Base-by-base conservation (phyloP, 441 rosid species). In the Populus trichocarpa region DNA sequence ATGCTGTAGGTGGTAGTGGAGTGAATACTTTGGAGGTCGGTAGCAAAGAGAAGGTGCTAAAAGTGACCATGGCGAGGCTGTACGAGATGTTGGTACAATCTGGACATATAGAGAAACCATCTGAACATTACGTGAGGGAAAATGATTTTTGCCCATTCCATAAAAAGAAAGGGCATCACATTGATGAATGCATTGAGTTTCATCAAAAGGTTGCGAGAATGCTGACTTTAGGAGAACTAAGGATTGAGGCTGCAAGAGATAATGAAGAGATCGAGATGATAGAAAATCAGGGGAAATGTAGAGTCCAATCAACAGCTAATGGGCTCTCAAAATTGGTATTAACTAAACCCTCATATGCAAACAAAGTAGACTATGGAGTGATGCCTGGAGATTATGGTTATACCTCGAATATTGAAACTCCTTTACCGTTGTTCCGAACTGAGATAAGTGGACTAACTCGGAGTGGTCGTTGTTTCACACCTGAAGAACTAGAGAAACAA, bases 241-340 rank as follows among this genome's bases (percentile, higher is more conserved):
- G n/a, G 59, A 50, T 50, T 0, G n/a, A 50, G 59, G 2, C 0
- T 50, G 6, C 0, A 0, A 2, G 1, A 0, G n/a, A 1, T 0
- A 50, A 1, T 50, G 2, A 0, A 16, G 59, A 5, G 8, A 16
- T 16, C 4, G 0, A 0, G 0, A 0, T 1, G 59, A 16, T 50
- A 50, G n/a, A 50, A 2, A 50, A 50, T 25, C 25, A 25, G 25
- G 25, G 25, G 25, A 25, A 25, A 6, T 50, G 8, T 5, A 50
- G 20, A 6, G 0, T 50, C n/a, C n/a, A 50, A 50, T 5, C 59
- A 16, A 50, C 20, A 16, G 8, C n/a, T 50, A 50, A 1, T 16
- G 59, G 59, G 0, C 8, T 16, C 8, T 16, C 59, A 0, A 50
- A 5, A 0, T 5, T 50, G 59, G 59, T 50, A 1, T 5, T 25